Percentiles rank a stretch among this genome's conserved stretches.
Conservation (phyloP, 2,329 filamentous ascomycete species). For the Clarireedia paspali region DNA sequence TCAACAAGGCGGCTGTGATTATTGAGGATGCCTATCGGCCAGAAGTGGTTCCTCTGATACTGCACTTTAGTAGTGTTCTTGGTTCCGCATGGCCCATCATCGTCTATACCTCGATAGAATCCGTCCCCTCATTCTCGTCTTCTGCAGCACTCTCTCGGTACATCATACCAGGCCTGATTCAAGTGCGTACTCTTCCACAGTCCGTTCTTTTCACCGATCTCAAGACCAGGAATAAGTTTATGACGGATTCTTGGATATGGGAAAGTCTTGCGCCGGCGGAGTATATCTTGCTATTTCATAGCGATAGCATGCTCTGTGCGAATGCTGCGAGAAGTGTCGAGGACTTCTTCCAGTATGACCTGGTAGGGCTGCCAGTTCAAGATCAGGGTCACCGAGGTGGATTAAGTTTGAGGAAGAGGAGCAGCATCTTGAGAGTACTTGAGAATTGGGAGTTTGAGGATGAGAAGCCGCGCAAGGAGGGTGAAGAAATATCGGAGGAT, state of each 20-base stretch:
- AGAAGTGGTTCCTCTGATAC: constrained; percentile 32
- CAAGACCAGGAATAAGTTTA: constrained; percentile 24
- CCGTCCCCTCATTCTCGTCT: constrained; percentile 22
- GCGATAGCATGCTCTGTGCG: constrained; percentile 31
- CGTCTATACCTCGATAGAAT: constrained; percentile 34
- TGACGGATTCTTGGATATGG: constrained; percentile 30
- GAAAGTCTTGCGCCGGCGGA: constrained; percentile 28
- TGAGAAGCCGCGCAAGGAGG: constrained; percentile 4
- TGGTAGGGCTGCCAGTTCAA: constrained; percentile 30
- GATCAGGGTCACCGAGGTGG: constrained; percentile 31
- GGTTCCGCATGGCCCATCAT: constrained; percentile 38
- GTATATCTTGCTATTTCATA: constrained; percentile 31
- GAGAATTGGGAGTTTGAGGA: constrained; percentile 22
- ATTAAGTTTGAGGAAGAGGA: constrained; percentile 32
- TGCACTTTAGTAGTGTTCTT: constrained; percentile 34
- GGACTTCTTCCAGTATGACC: constrained; percentile 31
- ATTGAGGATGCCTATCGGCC: constrained; percentile 31
- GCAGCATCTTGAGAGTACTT: constrained; percentile 27
- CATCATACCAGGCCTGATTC: constrained; percentile 29
- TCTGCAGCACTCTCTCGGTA: constrained; percentile 33
- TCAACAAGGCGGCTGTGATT: constrained; percentile 31
- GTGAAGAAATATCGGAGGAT: constrained; percentile 21
- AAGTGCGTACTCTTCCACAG: constrained; percentile 34
- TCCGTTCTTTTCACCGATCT: constrained; percentile 29
- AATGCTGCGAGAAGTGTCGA: constrained; percentile 29